Base-by-base conservation (phyloP, 2,329 filamentous ascomycete species). In the Trichoderma oligosporum region DNA sequence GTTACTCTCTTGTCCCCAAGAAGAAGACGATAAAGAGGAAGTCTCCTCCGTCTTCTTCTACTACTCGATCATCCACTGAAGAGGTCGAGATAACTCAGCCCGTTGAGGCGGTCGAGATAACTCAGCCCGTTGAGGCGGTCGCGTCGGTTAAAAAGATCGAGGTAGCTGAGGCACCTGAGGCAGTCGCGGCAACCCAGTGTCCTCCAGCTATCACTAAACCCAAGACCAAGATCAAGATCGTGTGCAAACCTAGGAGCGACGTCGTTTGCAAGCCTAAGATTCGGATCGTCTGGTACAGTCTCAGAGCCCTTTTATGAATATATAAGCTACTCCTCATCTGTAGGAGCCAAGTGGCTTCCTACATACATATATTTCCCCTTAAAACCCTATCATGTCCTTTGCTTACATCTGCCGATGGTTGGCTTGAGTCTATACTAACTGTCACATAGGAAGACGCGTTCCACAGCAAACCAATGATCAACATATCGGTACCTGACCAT, bases 401-500 rank as follows among this genome's bases (percentile, higher is more conserved):
- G 35, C 38, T 35, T n/a, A n/a, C n/a, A n/a, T n/a, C n/a, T n/a
- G n/a, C n/a, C n/a, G n/a, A 9, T 48, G 27, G 27, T 11, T 36
- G 22, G 9, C 7, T 24, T 8, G 24, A 18, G 24, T 5, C 3
- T 16, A 27, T 44, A 18, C 67, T 70, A 60, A 69, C 57, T 16
- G 4, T 20, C 56, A 3, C 24, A 12, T 48, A 97, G 92, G 94
- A 97, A 76, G 94, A 97, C 60, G 78, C 82, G 4, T 99, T 96
- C 70, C 84, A 91, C 68, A 81, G 82, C 61, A 86, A 91, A 58
- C 92, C 93, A 18, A 90, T 91, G 16, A 87, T 99, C 66, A 89
- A 91, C 65, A 82, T 99, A 39, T 81, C 86, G 48, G 85, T 97
- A 62, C 91, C 94, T 0, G 94, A 97, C 68, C 84, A 88, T 63